Evolutionary conservation across 495 filamentous ascomycete genomes (phyloP).

Genomic region (Chaetomium tenue): DNA sequence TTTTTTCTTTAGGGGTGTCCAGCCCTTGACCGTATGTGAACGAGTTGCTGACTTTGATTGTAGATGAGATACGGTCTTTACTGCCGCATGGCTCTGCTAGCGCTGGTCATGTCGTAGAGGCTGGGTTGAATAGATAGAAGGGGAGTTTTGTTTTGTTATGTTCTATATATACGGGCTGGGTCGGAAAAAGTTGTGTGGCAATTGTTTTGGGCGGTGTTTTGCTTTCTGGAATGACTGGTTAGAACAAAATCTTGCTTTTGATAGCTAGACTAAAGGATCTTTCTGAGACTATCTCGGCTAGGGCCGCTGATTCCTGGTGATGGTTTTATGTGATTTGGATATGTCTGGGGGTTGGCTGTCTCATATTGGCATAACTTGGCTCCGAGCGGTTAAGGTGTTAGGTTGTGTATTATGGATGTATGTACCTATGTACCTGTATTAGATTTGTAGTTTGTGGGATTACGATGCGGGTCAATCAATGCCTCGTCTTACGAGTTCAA

Average conservation of each 20-base stretch:
- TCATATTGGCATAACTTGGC: not conserved
- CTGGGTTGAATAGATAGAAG: constrained; percentile 15
- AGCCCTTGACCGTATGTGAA: not conserved
- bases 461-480: too few species aligned
- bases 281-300: constrained; percentile 22
- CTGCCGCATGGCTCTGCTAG: constrained; percentile 94
- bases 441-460: not conserved
- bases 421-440: not conserved
- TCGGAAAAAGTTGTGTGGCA: constrained; percentile 11
- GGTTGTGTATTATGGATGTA: not conserved
- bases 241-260: not conserved
- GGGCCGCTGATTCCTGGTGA: constrained; percentile 16
- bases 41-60: constrained; percentile 41
- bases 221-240: constrained; percentile 1
- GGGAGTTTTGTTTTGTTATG: constrained; percentile 1
- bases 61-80: constrained; percentile 96
- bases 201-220: constrained; percentile 6
- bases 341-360: constrained; percentile 14
- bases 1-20: not conserved
- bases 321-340: constrained; percentile 16
- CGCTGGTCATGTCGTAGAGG: constrained; percentile 73
- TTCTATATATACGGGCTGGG: constrained; percentile 6
- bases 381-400: not conserved
- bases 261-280: constrained; percentile 19
- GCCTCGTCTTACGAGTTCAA: too few species aligned